Base-by-base conservation (phyloP, 2,329 filamentous ascomycete genomes). In the Botrytis hyacinthi region DNA sequence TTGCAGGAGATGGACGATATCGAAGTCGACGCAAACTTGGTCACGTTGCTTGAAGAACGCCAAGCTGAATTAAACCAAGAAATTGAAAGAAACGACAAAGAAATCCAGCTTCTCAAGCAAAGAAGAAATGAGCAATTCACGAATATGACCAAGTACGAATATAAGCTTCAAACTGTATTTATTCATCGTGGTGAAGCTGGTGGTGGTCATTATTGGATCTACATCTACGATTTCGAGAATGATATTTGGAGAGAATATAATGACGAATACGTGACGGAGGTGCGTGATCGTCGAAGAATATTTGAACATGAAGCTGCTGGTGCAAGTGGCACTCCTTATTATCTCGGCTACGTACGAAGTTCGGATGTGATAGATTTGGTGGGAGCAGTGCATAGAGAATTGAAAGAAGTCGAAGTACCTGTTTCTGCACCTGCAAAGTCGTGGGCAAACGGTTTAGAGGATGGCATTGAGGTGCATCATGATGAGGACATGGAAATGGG, bases 201-300 rank as follows among this genome's bases (percentile, higher is more conserved):
- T 62, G 91, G 91, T 63, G 96, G 96, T 0, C 96, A 99, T 82
- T 99, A 98, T 83, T 98, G 94, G 91, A 94, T 98, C 62, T 98
- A 95, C 63, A 87, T 99, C 76, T 93, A 91, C 57, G 96, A 98
- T 83, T 97, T 97, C 81, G 88, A 91, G 76, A 88, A 89, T 65
- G 84, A 90, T 51, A 85, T 95, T 32, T 99, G 96, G 95, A 91
- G 94, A 73, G 94, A 93, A 80, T 99, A 98, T 85, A 99, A 99
- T 81, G 96, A 99, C 79, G 91, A 92, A 71, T 87, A 87, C 26
- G 94, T 99, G 37, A 91, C 89, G 4, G 89, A 93, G 76, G 87
- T 90, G 40, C 84, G 85, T 22, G 87, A 93, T 78, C 85, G 88
- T 12, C 85, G 86, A 26, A 88, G 91, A 68, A 93, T 97, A 59